Evolutionary conservation across 2,329 filamentous ascomycete genomes (phyloP), one percentile per base, ranked within the genome.

Genomic region (Calonectria pseudoturangicola): DNA sequence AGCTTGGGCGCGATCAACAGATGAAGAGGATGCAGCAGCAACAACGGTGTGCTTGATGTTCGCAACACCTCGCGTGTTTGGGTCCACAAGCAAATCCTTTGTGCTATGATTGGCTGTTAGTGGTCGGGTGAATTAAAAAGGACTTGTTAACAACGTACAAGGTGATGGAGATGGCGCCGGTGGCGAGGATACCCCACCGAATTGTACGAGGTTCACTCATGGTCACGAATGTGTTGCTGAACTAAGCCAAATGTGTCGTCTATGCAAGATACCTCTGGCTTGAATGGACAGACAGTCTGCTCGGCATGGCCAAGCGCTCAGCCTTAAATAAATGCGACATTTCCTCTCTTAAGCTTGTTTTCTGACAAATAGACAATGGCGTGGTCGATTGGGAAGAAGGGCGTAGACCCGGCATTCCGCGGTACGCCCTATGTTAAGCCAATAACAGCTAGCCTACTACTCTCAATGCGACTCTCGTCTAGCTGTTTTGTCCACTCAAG

Each of bases 1-100:
- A 62, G 91, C 85, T 72, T 89, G 87, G 1, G 95, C 95, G 68
- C 92, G 91, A 47, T 90, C 87, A 75, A 89, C 87, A 68, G 93
- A 94, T 36, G 89, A 91, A 6, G 94, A 96, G 1, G 94, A 96
- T 25, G 94, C 93, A 4, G 93, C 95, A n/a, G 94, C 95, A 21
- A 92, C 90, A 62, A 97, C 89, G 75, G 91, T 90, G 86, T 98
- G 95, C 69, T 90, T 89, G 77, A 97, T 88, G 78, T 96, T 93
- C 69, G 87, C 86, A 68, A 93, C 93, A 64, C 89, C 90, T 76
- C 95, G 93, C 63, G 88, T 88, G 45, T 88, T 86, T 12, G 95
- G 93, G 83, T 96, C 92, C 73, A 90, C 89, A 73, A 95, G 91
- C 58, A 98, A 89, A 81, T 97, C 95, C 83, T 92, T 92, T 0